Evolutionary conservation across 768 basidiomycete genomes (phyloP).

Genomic region (Rhizopogon vesiculosus): DNA sequence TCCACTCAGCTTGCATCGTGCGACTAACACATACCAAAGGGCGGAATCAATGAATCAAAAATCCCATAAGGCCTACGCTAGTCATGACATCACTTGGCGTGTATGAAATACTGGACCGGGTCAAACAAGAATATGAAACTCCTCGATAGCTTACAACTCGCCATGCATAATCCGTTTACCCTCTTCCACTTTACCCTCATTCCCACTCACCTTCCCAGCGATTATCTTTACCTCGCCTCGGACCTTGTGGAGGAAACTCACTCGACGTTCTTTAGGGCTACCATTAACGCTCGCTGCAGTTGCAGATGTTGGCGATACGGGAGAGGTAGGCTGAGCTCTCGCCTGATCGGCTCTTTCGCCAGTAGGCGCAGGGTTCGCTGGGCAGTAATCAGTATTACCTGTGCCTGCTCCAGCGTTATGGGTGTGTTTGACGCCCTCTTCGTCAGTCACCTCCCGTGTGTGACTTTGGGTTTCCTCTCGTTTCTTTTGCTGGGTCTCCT

Average conservation of each 20-base stretch:
- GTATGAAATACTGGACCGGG: not conserved
- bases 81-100: not conserved
- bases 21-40: not conserved
- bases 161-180: slow-evolving; percentile 24
- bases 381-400: slow-evolving; percentile 19
- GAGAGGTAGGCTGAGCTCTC: not conserved
- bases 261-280: slow-evolving; percentile 13
- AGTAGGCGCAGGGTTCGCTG: slow-evolving; percentile 20
- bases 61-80: too few relatives aligned
- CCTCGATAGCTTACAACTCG: slow-evolving; percentile 9
- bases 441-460: not conserved
- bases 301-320: not conserved
- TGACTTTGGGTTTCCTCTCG: not conserved
- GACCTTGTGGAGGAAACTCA: slow-evolving; percentile 20
- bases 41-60: not conserved
- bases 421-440: slow-evolving; percentile 2
- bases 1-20: not conserved
- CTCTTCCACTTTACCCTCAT: slow-evolving; percentile 23
- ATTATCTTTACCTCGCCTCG: slow-evolving; percentile 31
- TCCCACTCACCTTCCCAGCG: slow-evolving; percentile 24
- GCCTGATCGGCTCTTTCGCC: slow-evolving; percentile 14
- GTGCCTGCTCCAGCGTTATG: not conserved
- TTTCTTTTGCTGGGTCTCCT: not conserved
- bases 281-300: not conserved
- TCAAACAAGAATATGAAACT: not conserved